Base-by-base conservation (phyloP, 805 yeast species). In the Candida mattraensis region DNA sequence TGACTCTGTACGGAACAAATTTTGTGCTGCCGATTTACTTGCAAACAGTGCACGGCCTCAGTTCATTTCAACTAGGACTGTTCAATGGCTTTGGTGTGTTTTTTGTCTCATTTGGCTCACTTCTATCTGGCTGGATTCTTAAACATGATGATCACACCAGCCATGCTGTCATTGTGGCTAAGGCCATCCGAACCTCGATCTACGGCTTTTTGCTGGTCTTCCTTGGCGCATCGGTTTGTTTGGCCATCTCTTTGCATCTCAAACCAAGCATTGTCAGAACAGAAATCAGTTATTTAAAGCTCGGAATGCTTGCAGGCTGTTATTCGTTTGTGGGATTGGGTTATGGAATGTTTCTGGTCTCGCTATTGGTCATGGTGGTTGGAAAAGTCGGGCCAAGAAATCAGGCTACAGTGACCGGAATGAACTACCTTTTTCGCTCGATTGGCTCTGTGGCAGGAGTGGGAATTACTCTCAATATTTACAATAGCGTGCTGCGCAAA, bases 351-450 rank as follows among this genome's bases (percentile, higher is more conserved):
- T 66, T 64, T 34, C 39, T 62, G 23, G 73, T 68, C 14, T 61
- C 69, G 14, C 44, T 66, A 7, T 41, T 64, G 24, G 56, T 69
- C 23, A 55, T 70, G 33, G 70, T 67, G 23, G 72, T 72, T 11
- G 71, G 66, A 30, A 58, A 63, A 13, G 68, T 69, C 19, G 72
- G 72, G 5, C 53, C 59, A 34, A 61, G 67, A 18, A 62, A 66
- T 37, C 78, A 71, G 49, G 76, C 74, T 10, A 58, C 70, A 3
- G 67, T 70, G 32, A 70, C 73, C 1, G 76, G 76, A 27, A 62
- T 71, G 57, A 70, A 67, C 47, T 71, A 72, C 41, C 49, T 72
- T 33, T 71, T 73, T 60, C 60, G 76, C 44, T 70, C 78, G 3
- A 54, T 69, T 33, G 78, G 76, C 13, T 64, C 66, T 30, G 72